These are phyloP conservation scores for Davidsoniella neocaledoniae DNA, from an alignment of 2,329 filamentous ascomycete genomes.

Conservation along the genomic window DNA sequence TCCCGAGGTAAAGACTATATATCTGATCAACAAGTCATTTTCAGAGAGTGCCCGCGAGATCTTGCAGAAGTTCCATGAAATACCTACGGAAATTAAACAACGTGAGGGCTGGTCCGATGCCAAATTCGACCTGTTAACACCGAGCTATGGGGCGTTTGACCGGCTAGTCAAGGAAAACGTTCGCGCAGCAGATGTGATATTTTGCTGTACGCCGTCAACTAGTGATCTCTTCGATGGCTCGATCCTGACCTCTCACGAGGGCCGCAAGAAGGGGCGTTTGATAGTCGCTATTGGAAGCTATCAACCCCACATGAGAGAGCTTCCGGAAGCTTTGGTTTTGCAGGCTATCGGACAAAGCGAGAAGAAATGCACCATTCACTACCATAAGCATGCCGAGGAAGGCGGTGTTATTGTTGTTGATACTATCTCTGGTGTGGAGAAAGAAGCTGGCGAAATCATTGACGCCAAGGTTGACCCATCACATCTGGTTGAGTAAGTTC, in stretches of 20 bases:
- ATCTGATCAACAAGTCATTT: constrained; percentile 67
- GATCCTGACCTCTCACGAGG: constrained; percentile 56
- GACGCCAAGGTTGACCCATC: constrained; percentile 55
- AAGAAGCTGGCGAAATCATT: constrained; percentile 76
- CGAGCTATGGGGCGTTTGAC: constrained; percentile 49
- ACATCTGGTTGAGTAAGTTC: constrained; percentile 59
- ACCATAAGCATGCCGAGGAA: constrained; percentile 48
- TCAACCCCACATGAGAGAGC: constrained; percentile 60
- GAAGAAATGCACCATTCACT: constrained; percentile 32
- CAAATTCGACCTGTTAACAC: constrained; percentile 54
- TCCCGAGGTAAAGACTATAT: constrained; percentile 55
- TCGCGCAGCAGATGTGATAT: constrained; percentile 59
- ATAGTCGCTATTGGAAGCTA: constrained; percentile 57
- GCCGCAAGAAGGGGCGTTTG: constrained; percentile 51
- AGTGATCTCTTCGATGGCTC: constrained; percentile 57
- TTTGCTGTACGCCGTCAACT: constrained; percentile 69
- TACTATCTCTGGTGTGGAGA: constrained; percentile 61
- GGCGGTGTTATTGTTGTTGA: constrained; percentile 55
- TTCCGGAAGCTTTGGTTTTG: constrained; percentile 59
- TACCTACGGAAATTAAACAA: constrained; percentile 28
- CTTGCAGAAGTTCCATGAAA: constrained; percentile 29
- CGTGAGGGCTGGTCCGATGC: constrained; percentile 46
- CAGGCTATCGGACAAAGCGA: constrained; percentile 37
- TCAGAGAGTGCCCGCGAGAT: constrained; percentile 36
- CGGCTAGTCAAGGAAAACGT: constrained; percentile 56